A percentile compares a stretch with the other conserved stretches of the same genome.
These are phyloP conservation scores for Ustilago sp. DNA, from an alignment of 1,284 basidiomycete species.

Conservation along the genomic window DNA sequence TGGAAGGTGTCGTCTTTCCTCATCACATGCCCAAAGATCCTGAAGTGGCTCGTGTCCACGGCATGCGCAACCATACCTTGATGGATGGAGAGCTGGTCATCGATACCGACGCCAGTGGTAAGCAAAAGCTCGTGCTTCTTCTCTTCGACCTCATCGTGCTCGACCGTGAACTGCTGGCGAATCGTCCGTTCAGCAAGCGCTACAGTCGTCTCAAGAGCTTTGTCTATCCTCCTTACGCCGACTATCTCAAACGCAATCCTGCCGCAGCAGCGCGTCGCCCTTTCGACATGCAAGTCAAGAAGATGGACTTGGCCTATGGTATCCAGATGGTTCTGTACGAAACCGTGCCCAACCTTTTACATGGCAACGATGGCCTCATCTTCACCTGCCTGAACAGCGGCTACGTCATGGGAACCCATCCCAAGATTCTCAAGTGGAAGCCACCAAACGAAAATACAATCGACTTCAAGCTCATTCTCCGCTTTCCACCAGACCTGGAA, in stretches of 20 bases:
- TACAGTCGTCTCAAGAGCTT: constrained; percentile 86
- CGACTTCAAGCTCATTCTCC: constrained; percentile 93
- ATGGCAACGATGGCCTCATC: constrained; percentile 95
- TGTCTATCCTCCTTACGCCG: constrained; percentile 84
- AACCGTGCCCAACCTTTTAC: constrained; percentile 87
- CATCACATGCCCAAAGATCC: constrained; percentile 44
- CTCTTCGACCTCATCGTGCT: constrained; percentile 94
- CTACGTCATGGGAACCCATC: constrained; percentile 90
- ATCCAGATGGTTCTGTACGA: constrained; percentile 85
- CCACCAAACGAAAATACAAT: constrained; percentile 97
- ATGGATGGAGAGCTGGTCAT: constrained; percentile 95
- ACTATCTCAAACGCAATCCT: constrained; percentile 78
- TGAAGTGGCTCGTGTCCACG: constrained; percentile 15
- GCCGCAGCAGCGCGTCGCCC: constrained; percentile 77
- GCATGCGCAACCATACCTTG: constrained; percentile 78
- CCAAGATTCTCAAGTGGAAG: constrained; percentile 95
- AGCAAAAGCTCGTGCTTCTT: constrained; percentile 78
- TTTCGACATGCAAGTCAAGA: constrained; percentile 87
- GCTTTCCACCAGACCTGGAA: constrained; percentile 79
- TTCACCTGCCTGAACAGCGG: constrained; percentile 90
- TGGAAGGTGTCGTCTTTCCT: constrained; percentile 82
- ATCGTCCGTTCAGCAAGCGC: constrained; percentile 82
- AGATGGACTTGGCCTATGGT: constrained; percentile 88
- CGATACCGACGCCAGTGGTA: constrained; percentile 77
- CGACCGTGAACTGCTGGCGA: constrained; percentile 87